A percentile compares a stretch with the other conserved stretches of the same genome.
Evolutionary conservation across 2,329 filamentous ascomycete genomes (phyloP).

Genomic region (Cladosporium sp.): DNA sequence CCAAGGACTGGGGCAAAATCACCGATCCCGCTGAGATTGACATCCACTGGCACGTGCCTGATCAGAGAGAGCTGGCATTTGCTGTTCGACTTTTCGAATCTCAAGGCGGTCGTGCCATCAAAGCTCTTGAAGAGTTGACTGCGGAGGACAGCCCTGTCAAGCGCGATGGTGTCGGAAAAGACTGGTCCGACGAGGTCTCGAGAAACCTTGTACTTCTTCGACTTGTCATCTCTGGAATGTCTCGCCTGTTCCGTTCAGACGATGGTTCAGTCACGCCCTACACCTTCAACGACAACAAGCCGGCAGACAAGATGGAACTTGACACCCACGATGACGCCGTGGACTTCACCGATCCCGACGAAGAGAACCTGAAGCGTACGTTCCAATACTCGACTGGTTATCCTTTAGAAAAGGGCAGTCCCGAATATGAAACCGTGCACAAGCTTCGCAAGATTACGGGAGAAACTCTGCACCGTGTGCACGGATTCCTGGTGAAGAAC

Average conservation of each 20-base stretch:
- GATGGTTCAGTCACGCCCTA: slow-evolving; percentile 35
- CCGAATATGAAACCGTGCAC: slow-evolving; percentile 72
- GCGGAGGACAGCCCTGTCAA: slow-evolving; percentile 76
- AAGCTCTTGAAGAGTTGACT: slow-evolving; percentile 72
- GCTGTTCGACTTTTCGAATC: slow-evolving; percentile 84
- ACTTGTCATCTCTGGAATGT: slow-evolving; percentile 84
- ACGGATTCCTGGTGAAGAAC: slow-evolving; percentile 73
- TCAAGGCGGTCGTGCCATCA: slow-evolving; percentile 71
- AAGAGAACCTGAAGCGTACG: slow-evolving; percentile 76
- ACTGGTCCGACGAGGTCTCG: slow-evolving; percentile 97
- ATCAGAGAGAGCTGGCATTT: slow-evolving; percentile 74
- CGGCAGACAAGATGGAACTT: slow-evolving; percentile 29
- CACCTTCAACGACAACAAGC: slow-evolving; percentile 51
- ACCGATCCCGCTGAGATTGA: slow-evolving; percentile 70
- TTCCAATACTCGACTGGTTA: slow-evolving; percentile 90
- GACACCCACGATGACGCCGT: slow-evolving; percentile 37
- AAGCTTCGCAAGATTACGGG: slow-evolving; percentile 75
- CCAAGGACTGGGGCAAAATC: slow-evolving; percentile 79
- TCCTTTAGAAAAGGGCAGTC: slow-evolving; percentile 59
- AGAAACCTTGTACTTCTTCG: slow-evolving; percentile 82
- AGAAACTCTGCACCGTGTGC: slow-evolving; percentile 73
- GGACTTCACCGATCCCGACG: slow-evolving; percentile 62
- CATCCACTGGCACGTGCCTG: slow-evolving; percentile 87
- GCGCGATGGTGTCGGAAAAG: slow-evolving; percentile 91
- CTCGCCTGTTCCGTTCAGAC: slow-evolving; percentile 76